Percentiles rank a stretch among this genome's conserved stretches.
Conservation (phyloP, 192 early-diverging fungal species). For the Coemansia sp. region DNA sequence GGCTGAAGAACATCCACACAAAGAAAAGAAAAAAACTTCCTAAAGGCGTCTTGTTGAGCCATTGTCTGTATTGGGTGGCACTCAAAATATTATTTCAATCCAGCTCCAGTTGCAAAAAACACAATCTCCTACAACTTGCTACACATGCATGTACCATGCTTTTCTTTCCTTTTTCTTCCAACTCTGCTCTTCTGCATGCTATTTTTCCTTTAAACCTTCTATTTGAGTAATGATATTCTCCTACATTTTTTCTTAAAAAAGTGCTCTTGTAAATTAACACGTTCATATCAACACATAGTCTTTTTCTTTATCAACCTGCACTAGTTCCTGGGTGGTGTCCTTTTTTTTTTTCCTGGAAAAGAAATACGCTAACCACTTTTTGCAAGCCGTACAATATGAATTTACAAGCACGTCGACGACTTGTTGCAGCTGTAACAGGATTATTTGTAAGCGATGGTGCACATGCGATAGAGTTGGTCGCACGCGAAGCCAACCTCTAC, state of each 20-base stretch:
- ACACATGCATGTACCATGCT: neutral
- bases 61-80: neutral
- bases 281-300: neutral
- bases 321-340: neutral
- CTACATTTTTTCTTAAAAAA: slow-evolving; percentile 1
- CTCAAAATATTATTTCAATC: neutral
- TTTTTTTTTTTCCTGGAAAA: neutral
- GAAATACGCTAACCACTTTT: neutral
- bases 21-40: neutral
- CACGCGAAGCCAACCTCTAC: slow-evolving; percentile 39
- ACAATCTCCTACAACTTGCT: neutral
- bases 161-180: neutral
- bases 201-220: neutral
- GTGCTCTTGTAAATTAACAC: neutral
- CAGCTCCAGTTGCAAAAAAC: neutral
- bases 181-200: neutral
- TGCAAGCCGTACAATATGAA: neutral
- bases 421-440: neutral
- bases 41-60: neutral
- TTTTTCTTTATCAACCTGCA: neutral
- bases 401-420: neutral
- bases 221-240: neutral
- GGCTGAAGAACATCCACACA: neutral
- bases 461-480: neutral
- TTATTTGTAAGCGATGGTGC: neutral